phyloP scores from a whole-genome alignment of 306 rosid species.

The Quercus glauca region DNA sequence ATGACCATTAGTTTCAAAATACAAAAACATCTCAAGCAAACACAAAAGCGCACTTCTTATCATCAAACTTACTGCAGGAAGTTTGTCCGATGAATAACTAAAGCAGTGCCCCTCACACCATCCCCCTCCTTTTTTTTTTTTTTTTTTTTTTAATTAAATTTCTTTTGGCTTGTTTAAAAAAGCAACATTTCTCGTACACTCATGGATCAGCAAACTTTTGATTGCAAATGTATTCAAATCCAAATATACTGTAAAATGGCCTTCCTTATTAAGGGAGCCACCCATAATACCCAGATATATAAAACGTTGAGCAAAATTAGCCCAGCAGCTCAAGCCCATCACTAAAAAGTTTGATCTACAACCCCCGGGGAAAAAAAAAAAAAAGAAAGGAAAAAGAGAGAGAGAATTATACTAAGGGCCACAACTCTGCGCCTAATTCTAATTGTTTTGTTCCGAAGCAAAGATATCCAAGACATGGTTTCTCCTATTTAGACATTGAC shows the following conservation, averaged over 20 bases:
- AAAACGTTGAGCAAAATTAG: not conserved
- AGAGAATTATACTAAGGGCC: not conserved
- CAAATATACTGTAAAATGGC: not conserved
- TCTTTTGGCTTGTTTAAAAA: not conserved
- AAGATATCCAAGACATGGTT: no score
- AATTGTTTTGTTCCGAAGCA: no score
- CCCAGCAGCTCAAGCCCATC: not conserved
- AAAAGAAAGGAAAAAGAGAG: no score
- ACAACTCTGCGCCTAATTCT: not conserved
- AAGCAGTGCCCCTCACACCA: not conserved
- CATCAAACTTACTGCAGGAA: not conserved
- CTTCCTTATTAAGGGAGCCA: not conserved
- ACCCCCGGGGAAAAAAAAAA: no score
- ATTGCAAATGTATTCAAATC: not conserved
- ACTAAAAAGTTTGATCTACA: not conserved
- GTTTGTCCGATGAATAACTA: not conserved
- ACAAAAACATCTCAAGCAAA: not conserved
- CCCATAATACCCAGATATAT: not conserved
- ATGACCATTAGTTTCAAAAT: not conserved
- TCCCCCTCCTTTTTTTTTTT: no score
- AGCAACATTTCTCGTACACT: not conserved
- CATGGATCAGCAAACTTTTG: not conserved
- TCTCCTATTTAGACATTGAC: no score
- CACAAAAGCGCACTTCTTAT: not conserved
- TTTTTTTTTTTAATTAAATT: no score